Evolutionary conservation across 805 yeast species (phyloP).

Genomic region (Yarrowia yakushimensis): DNA sequence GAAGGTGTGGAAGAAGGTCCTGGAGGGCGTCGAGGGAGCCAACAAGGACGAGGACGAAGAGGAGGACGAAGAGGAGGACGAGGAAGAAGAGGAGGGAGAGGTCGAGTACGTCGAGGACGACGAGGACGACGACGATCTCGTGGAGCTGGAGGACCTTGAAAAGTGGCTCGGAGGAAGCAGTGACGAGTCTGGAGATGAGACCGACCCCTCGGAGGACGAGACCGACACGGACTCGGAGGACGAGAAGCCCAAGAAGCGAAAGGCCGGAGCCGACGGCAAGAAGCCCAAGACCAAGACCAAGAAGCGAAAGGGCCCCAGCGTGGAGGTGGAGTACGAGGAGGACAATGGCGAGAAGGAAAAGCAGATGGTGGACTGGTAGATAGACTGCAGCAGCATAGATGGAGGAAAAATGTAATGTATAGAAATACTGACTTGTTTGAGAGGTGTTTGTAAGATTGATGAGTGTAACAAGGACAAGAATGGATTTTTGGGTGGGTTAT

Average conservation of each 20-base stretch:
- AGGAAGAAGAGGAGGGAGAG: conserved; percentile 59
- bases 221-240: conserved; percentile 16
- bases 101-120: conserved; percentile 88
- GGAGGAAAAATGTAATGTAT: conserved; percentile 11
- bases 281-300: conserved; percentile 11
- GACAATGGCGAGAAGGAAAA: conserved; percentile 26
- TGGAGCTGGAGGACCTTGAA: conserved; percentile 89
- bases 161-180: conserved; percentile 59
- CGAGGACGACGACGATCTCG: conserved; percentile 69
- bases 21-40: conserved; percentile 71
- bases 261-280: conserved; percentile 3
- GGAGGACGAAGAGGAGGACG: conserved; percentile 49
- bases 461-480: too few species aligned
- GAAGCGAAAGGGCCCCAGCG: conserved; percentile 29
- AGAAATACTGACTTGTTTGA: conserved; percentile 1
- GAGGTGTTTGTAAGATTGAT: not conserved
- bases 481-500: too few species aligned
- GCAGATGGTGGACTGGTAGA: conserved; percentile 24
- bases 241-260: conserved; percentile 26
- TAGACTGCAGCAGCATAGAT: not conserved
- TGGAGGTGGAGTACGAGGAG: conserved; percentile 35
- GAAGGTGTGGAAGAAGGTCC: conserved; percentile 89
- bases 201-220: conserved; percentile 15
- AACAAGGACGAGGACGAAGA: conserved; percentile 52
- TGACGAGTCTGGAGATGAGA: conserved; percentile 32